Percentiles rank a stretch among this genome's conserved stretches.
Conservation (phyloP, 1,284 basidiomycete species). For the Apiotrichum veenhuisii region DNA sequence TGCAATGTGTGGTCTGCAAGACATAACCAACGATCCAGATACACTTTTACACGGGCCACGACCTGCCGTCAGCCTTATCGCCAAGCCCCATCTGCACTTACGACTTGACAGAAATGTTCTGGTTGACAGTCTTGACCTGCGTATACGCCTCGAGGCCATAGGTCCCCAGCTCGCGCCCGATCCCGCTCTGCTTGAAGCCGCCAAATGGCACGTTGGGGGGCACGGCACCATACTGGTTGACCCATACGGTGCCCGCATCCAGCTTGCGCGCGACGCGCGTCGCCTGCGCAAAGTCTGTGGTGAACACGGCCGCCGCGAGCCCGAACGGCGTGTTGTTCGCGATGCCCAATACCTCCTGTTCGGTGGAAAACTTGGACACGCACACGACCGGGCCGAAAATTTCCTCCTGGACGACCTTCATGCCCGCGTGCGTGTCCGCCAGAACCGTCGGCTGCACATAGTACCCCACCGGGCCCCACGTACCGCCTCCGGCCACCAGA, state of each 20-base stretch:
- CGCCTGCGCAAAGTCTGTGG: constrained; percentile 79
- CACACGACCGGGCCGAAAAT: constrained; percentile 54
- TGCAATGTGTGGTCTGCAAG: no score
- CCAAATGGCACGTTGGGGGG: constrained; percentile 87
- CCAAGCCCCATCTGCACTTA: background rate
- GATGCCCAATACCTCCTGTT: constrained; percentile 57
- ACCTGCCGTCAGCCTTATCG: background rate
- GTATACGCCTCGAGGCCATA: constrained; percentile 76
- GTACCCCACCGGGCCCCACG: constrained; percentile 44
- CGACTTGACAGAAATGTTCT: constrained; percentile 54
- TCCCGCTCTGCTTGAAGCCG: constrained; percentile 79
- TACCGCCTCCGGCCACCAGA: constrained; percentile 68
- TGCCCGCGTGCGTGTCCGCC: constrained; percentile 33
- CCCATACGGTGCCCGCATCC: constrained; percentile 79
- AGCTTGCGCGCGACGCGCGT: constrained; percentile 76
- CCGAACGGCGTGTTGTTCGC: constrained; percentile 85
- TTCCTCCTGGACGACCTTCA: constrained; percentile 44
- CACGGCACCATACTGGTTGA: constrained; percentile 79
- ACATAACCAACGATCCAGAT: no score
- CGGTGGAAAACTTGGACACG: constrained; percentile 48
- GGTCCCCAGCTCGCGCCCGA: constrained; percentile 80
- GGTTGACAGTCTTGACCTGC: constrained; percentile 79
- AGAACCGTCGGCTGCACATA: constrained; percentile 50
- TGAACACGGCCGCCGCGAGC: constrained; percentile 82
- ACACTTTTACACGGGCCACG: background rate